phyloP scores from a whole-genome alignment of 73 alveolate species.

The Urostyla sp. region DNA sequence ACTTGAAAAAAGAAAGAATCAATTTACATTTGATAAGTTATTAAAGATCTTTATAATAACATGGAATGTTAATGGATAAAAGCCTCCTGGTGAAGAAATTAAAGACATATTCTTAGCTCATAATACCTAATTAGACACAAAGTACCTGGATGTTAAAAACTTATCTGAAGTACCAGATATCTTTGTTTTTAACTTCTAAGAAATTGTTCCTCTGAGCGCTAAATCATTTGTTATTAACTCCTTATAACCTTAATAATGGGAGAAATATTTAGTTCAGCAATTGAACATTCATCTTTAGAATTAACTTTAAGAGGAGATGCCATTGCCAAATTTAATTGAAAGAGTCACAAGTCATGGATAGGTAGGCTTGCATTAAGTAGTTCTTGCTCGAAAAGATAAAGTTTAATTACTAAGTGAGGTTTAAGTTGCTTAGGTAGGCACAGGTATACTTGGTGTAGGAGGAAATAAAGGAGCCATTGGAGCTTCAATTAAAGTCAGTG shows the following conservation, averaged over 20 bases:
- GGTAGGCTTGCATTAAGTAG: conserved; percentile 33
- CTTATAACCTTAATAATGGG: conserved; percentile 36
- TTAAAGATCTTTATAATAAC: conserved; percentile 18
- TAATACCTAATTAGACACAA: conserved; percentile 16
- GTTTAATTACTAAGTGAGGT: neutral
- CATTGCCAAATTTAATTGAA: conserved; percentile 15
- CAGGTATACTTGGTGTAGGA: conserved; percentile 58
- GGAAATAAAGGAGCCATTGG: conserved; percentile 73
- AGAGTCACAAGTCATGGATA: conserved; percentile 28
- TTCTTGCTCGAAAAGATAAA: conserved; percentile 27
- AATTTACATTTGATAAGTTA: conserved; percentile 25
- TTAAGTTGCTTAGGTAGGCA: conserved; percentile 9
- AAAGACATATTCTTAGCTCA: conserved; percentile 44
- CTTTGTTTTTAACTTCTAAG: conserved; percentile 35
- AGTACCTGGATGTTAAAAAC: conserved; percentile 22
- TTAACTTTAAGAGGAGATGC: conserved; percentile 11
- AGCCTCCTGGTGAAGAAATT: conserved; percentile 52
- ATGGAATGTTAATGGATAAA: conserved; percentile 53
- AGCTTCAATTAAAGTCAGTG: conserved; percentile 53
- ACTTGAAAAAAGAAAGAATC: conserved; percentile 27
- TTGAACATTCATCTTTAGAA: conserved; percentile 2
- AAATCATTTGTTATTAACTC: conserved; percentile 14
- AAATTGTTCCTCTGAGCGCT: conserved; percentile 49
- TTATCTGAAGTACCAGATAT: conserved; percentile 47
- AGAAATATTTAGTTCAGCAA: conserved; percentile 28